Conservation (phyloP, 805 yeast species). For the Ogataea neopini region DNA sequence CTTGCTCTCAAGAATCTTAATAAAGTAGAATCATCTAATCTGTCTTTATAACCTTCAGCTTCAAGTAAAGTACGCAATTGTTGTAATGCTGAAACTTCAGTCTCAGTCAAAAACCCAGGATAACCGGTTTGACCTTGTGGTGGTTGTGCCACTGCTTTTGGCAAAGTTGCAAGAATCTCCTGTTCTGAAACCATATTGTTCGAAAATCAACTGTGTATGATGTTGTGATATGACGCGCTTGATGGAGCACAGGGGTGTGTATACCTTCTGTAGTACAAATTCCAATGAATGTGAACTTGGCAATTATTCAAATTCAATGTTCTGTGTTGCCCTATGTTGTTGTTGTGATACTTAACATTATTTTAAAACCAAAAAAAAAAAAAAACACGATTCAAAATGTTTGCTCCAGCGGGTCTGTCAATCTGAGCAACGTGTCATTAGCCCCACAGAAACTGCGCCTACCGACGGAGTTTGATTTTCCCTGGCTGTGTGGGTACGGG, state of each 20-base stretch:
- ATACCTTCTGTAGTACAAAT: neutral
- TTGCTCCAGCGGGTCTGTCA: slow-evolving; percentile 8
- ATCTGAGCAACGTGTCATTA: neutral
- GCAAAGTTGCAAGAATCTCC: slow-evolving; percentile 31
- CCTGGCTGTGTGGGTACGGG: neutral
- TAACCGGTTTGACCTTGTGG: slow-evolving; percentile 61
- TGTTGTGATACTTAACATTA: neutral
- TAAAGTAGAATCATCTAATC: slow-evolving; percentile 85
- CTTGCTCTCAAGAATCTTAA: slow-evolving; percentile 91
- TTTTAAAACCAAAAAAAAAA: neutral
- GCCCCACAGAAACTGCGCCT: neutral
- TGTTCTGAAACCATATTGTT: slow-evolving; percentile 24
- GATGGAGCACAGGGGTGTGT: too few relatives aligned
- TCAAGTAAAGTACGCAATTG: slow-evolving; percentile 58
- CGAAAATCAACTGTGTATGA: neutral
- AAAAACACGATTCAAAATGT: neutral
- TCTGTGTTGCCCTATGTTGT: neutral
- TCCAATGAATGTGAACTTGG: neutral
- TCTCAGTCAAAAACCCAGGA: slow-evolving; percentile 75
- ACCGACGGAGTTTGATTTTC: neutral
- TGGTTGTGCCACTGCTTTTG: slow-evolving; percentile 56
- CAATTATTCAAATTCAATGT: neutral
- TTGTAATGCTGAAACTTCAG: slow-evolving; percentile 61
- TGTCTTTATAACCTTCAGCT: slow-evolving; percentile 66
- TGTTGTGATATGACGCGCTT: too few relatives aligned